Evolutionary conservation across 805 yeast species (phyloP).

Genomic region (Candida berthetii): DNA sequence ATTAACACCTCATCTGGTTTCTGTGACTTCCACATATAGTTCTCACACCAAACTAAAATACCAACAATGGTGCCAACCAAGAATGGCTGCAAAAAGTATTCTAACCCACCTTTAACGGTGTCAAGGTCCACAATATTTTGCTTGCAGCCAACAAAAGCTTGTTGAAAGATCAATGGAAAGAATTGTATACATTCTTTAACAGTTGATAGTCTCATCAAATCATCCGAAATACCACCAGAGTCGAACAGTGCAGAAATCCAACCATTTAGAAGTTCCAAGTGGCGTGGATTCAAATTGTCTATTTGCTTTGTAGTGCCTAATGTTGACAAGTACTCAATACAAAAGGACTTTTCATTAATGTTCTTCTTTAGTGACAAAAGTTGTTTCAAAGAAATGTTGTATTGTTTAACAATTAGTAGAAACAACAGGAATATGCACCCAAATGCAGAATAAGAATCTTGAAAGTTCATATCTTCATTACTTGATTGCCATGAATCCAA

Average conservation of each 20-base stretch:
- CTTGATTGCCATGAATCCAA: slow-evolving; percentile 38
- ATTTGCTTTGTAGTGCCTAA: slow-evolving; percentile 21
- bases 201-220: slow-evolving; percentile 59
- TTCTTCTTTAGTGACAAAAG: slow-evolving; percentile 14
- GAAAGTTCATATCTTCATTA: slow-evolving; percentile 48
- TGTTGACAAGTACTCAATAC: slow-evolving; percentile 20
- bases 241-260: slow-evolving; percentile 85
- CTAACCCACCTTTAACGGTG: slow-evolving; percentile 70
- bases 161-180: slow-evolving; percentile 69
- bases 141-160: slow-evolving; percentile 57
- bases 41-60: slow-evolving; percentile 44
- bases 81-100: slow-evolving; percentile 79
- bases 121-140: slow-evolving; percentile 50
- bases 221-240: slow-evolving; percentile 82
- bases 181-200: slow-evolving; percentile 62
- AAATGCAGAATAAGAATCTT: slow-evolving; percentile 63
- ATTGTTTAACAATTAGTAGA: slow-evolving; percentile 31
- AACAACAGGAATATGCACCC: slow-evolving; percentile 53
- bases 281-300: slow-evolving; percentile 17
- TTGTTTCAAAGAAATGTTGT: slow-evolving; percentile 24
- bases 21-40: slow-evolving; percentile 28
- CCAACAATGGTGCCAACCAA: slow-evolving; percentile 51
- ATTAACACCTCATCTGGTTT: slow-evolving; percentile 27
- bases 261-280: slow-evolving; percentile 38
- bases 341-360: slow-evolving; percentile 20